These are phyloP conservation scores for Psophocarpus tetragonolobus DNA, from an alignment of 306 rosid species.

Conservation along the genomic window DNA sequence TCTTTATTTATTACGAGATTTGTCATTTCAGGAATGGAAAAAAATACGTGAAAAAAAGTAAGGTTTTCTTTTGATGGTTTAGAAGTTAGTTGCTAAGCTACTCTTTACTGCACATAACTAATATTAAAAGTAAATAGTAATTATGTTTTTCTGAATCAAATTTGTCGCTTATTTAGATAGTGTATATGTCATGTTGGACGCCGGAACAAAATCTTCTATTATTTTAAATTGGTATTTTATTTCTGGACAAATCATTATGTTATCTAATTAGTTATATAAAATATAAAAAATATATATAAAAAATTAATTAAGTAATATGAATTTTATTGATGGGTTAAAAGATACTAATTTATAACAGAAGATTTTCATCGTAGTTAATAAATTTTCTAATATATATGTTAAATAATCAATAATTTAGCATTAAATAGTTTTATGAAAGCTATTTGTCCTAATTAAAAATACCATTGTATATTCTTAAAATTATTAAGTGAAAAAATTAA, in stretches of 20 bases:
- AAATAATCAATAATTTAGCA: not conserved
- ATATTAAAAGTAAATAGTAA: not conserved
- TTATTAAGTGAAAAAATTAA: not conserved
- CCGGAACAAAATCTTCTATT: too few relatives aligned
- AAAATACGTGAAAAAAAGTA: not conserved
- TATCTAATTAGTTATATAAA: too few relatives aligned
- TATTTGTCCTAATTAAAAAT: not conserved
- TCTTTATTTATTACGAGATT: not conserved
- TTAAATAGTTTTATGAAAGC: not conserved
- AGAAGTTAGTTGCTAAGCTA: not conserved
- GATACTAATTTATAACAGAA: too few relatives aligned
- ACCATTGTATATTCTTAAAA: not conserved
- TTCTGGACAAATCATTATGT: too few relatives aligned
- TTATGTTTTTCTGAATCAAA: not conserved
- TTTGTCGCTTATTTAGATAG: not conserved
- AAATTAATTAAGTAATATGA: too few relatives aligned
- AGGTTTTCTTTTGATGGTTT: not conserved
- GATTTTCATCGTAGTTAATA: too few relatives aligned
- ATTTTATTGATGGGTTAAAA: too few relatives aligned
- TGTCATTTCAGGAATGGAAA: not conserved
- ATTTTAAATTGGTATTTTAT: too few relatives aligned
- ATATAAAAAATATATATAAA: too few relatives aligned
- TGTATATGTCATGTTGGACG: not conserved
- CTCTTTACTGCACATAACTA: not conserved
- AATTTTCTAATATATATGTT: not conserved